A percentile compares a stretch with the other conserved stretches of the same genome.
phyloP scores from a whole-genome alignment of 1,139 yeast species.

The Blastobotrys petasosporus region DNA sequence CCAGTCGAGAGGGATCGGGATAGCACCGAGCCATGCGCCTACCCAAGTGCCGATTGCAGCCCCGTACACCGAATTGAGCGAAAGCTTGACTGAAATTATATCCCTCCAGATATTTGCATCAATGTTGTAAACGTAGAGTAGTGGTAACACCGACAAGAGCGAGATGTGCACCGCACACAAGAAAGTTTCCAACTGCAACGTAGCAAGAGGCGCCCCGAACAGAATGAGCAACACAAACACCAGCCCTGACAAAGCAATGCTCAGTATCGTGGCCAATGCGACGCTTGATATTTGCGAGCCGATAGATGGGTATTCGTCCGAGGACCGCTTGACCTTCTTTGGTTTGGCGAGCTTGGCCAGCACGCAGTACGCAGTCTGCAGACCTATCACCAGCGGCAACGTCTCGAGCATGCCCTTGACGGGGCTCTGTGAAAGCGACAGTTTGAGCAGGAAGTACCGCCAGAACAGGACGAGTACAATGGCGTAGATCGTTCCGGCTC shows the following conservation, averaged over 20 bases:
- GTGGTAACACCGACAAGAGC: slow-evolving; percentile 55
- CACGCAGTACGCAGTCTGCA: slow-evolving; percentile 27
- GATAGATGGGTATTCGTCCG: slow-evolving; percentile 1
- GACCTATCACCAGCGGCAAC: slow-evolving; percentile 19
- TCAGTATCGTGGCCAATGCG: slow-evolving; percentile 31
- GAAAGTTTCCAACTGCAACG: slow-evolving; percentile 52
- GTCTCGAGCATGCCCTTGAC: slow-evolving; percentile 23
- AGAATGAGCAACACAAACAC: slow-evolving; percentile 50
- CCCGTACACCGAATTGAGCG: slow-evolving; percentile 30
- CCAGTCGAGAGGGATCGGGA: slow-evolving; percentile 96
- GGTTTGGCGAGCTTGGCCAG: slow-evolving; percentile 20
- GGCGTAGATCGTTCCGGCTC: slow-evolving; percentile 2
- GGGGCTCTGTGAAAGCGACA: slow-evolving; percentile 18
- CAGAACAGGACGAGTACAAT: slow-evolving; percentile 2
- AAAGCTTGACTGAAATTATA: slow-evolving; percentile 33
- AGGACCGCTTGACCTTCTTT: slow-evolving; percentile 5
- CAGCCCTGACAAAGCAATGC: slow-evolving; percentile 47
- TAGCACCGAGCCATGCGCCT: slow-evolving; percentile 90
- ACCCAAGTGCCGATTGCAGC: slow-evolving; percentile 49
- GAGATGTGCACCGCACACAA: slow-evolving; percentile 62
- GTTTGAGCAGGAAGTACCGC: slow-evolving; percentile 7
- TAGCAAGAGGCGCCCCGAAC: slow-evolving; percentile 82
- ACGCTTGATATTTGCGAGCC: slow-evolving; percentile 17
- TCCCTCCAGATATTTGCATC: slow-evolving; percentile 45
- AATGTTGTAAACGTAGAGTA: slow-evolving; percentile 54